Conservation (phyloP, 208 protist genomes). For the Lotmaria passim region DNA sequence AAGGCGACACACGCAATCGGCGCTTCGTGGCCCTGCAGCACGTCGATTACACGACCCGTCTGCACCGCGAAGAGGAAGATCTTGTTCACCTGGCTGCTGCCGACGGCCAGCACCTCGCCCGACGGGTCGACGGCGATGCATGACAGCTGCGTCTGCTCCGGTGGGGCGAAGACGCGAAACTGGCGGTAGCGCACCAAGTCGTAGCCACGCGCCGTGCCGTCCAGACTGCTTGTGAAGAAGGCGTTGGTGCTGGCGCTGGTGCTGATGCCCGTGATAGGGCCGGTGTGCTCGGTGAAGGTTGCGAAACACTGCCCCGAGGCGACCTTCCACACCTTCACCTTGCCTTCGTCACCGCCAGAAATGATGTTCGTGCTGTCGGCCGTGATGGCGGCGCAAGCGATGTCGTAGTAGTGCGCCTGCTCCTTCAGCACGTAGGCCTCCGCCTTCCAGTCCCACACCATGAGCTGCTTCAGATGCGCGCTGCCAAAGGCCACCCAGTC, state of each 20-base stretch:
- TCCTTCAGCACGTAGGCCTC: conserved; percentile 94
- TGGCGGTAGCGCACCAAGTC: conserved; percentile 92
- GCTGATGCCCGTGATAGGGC: conserved; percentile 82
- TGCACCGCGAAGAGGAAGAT: conserved; percentile 93
- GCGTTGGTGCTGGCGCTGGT: conserved; percentile 85
- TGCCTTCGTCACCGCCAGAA: conserved; percentile 92
- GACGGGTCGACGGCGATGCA: conserved; percentile 93
- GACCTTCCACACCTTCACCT: conserved; percentile 94
- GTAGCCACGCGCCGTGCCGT: conserved; percentile 92
- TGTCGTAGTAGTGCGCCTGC: conserved; percentile 94
- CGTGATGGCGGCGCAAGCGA: conserved; percentile 88
- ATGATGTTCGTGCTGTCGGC: conserved; percentile 88
- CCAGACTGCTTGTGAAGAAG: conserved; percentile 91
- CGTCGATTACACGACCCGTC: conserved; percentile 90
- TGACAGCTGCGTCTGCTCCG: conserved; percentile 84
- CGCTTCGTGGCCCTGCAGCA: conserved; percentile 89
- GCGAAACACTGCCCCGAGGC: conserved; percentile 91
- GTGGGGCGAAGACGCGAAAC: conserved; percentile 89
- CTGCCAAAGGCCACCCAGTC: conserved; percentile 91
- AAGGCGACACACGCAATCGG: conserved; percentile 90
- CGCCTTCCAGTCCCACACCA: conserved; percentile 95
- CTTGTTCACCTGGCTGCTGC: conserved; percentile 76
- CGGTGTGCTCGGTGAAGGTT: conserved; percentile 93
- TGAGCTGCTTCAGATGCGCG: conserved; percentile 88
- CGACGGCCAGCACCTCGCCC: conserved; percentile 89